These are phyloP conservation scores for Colletotrichum truncatum DNA, from an alignment of 2,329 filamentous ascomycete species.

Conservation along the genomic window DNA sequence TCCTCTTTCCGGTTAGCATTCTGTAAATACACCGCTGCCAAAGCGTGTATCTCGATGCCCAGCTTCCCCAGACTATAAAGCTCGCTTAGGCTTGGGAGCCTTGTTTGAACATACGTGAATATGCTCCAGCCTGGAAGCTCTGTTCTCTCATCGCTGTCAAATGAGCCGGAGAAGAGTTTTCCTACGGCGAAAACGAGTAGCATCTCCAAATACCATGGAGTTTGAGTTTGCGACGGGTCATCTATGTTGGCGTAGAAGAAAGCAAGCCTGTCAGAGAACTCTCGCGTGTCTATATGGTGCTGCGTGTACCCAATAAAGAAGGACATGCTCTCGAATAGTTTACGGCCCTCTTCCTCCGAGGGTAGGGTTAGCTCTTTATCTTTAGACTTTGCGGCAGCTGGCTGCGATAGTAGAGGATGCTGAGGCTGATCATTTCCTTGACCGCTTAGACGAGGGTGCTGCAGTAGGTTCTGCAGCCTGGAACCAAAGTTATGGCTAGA, in stretches of 20 bases:
- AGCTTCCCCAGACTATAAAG: constrained; percentile 8
- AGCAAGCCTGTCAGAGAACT: constrained; percentile 29
- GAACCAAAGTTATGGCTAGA: constrained; percentile 33
- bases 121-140: constrained; percentile 8
- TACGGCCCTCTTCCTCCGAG: constrained; percentile 30
- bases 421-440: background rate
- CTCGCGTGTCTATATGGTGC: constrained; percentile 35
- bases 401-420: background rate
- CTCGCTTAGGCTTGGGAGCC: constrained; percentile 13
- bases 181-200: constrained; percentile 27
- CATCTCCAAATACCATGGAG: constrained; percentile 24
- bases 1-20: constrained; percentile 29
- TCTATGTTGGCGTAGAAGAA: constrained; percentile 13
- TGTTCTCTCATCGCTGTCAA: background rate
- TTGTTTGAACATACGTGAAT: constrained; percentile 5
- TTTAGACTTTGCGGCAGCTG: background rate
- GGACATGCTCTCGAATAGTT: constrained; percentile 33
- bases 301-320: constrained; percentile 36
- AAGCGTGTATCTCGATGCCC: constrained; percentile 18
- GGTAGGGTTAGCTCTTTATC: constrained; percentile 18
- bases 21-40: constrained; percentile 28
- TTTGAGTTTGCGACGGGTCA: background rate
- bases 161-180: constrained; percentile 19
- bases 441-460: constrained; percentile 27
- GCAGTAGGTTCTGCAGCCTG: constrained; percentile 30